Base-by-base conservation (phyloP, 1,284 basidiomycete species). In the Mrakiaceae sp. region DNA sequence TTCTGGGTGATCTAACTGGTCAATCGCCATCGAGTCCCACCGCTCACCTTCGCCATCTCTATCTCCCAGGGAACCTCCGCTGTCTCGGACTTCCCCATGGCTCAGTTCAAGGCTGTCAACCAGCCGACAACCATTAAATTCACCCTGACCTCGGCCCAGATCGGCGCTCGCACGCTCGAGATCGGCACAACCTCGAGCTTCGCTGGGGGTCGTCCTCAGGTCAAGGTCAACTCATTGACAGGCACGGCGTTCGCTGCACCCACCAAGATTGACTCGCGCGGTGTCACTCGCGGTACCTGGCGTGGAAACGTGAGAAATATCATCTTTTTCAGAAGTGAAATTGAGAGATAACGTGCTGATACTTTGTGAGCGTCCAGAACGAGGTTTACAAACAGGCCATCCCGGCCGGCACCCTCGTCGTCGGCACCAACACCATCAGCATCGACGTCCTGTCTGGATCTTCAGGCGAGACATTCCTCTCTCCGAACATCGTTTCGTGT, bases 121-220 rank as follows among this genome's bases (percentile, higher is more conserved):
- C 77, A 76, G 67, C 78, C 78, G 1, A 79, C 78, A 3, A 79
- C 78, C 2, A 76, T 81, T 56, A 73, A 70, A 65, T 80, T 78
- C 77, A 76, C 73, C 10, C 78, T 79, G 11, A 73, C 76, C 2
- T 77, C 78, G 4, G 76, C 76, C 14, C 78, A 80, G 69, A 79
- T 67, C 75, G 79, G 79, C 53, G 78, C 78, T 16, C 74, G 79
- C 14, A 81, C 79, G 6, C 70, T 81, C 27, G 75, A 77, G 8
- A 81, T 81, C 55, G 74, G 78, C 42, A 80, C 79, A 5, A 81
- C 79, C 7, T 72, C 73, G 50, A 74, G 79, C 8, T 81, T 80
- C 66, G 79, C 78, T 12, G 79, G 79, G 44, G 79, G 78, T 5
- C 72, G 80, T 27, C 80, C 80, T 4, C 73, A 74, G 58, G 74